Evolutionary conservation across 352 stramenopile species (phyloP), one percentile per base, ranked within the genome.

Genomic region (Pythium plurisporium): DNA sequence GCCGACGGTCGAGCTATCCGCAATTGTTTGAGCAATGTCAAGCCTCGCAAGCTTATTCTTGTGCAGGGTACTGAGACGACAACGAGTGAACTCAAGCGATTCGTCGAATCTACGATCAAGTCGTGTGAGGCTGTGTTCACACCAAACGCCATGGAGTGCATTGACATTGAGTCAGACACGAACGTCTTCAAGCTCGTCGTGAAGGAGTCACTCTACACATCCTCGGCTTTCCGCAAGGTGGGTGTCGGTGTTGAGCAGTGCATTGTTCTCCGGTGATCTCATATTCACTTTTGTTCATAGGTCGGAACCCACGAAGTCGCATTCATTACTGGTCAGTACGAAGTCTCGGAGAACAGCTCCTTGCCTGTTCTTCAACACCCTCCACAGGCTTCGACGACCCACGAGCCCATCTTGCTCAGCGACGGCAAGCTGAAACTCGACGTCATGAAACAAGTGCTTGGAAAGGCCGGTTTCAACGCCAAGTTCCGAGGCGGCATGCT

Each of bases 371-470:
- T 94, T 33, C 80, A 92, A 54, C 67, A 74, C 53, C 43, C 79
- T 10, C 67, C 50, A 9, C 31, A 72, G 22, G 73, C 79, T 26
- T 74, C 70, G 5, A 64, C 67, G 15, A 74, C 70, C 4, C 86
- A 95, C 64, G 76, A 90, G 23, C 86, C 86, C 12, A 89, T 95
- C 40, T 57, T 94, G 47, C 72, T 95, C 44, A 94, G 82, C 48
- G 83, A 95, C 42, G 86, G 84, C 69, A 94, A 94, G 69, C 83
- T 94, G 67, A 95, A 93, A 67, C 70, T 95, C 55, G 82, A 93
- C 56, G 74, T 92, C 56, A 93, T 95, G 84, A 94, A 94, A 66
- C 83, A 94, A 60, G 76, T 94, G 51, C 67, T 95, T 29, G 81
- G 79, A 34, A 91, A 91, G 44, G 82, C 84, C 11, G 86, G 84